Percentiles rank a stretch among this genome's conserved stretches.
Conservation (phyloP, 306 rosid species). For the Cicer arietinum region DNA sequence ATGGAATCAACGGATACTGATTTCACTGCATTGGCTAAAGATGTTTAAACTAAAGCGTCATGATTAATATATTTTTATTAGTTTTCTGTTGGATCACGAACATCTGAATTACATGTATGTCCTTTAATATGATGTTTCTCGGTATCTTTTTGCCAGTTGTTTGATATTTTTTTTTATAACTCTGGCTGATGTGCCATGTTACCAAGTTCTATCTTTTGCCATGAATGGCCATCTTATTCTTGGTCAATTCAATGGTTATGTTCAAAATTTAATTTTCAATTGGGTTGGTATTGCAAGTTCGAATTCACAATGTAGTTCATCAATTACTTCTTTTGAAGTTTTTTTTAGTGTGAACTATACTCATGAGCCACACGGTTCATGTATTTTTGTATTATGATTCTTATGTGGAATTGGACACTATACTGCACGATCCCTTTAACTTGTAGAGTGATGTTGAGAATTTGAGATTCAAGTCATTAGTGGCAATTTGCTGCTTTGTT, state of each 20-base stretch:
- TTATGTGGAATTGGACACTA: not conserved
- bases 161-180: not conserved
- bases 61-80: not conserved
- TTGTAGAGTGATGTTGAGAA: not conserved
- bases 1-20: conserved; percentile 51
- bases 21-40: conserved; percentile 68
- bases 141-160: conserved; percentile 14
- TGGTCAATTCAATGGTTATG: not conserved
- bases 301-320: too few relatives aligned
- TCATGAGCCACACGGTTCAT: not conserved
- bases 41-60: conserved; percentile 54
- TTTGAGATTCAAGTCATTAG: not conserved
- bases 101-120: conserved; percentile 8
- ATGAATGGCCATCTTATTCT: too few relatives aligned
- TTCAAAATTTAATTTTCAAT: not conserved
- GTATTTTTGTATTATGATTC: not conserved
- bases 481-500: conserved; percentile 19
- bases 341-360: too few relatives aligned
- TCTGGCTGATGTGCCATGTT: conserved; percentile 6
- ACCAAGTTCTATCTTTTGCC: not conserved
- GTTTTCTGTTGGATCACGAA: conserved; percentile 6
- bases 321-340: too few relatives aligned
- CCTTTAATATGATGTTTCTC: conserved; percentile 17
- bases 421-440: not conserved
- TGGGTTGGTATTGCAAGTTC: not conserved